Percentiles rank a stretch among this genome's conserved stretches.
These are phyloP conservation scores for Aspergillus bertholletiae DNA, from an alignment of 495 filamentous ascomycete genomes.

Conservation along the genomic window DNA sequence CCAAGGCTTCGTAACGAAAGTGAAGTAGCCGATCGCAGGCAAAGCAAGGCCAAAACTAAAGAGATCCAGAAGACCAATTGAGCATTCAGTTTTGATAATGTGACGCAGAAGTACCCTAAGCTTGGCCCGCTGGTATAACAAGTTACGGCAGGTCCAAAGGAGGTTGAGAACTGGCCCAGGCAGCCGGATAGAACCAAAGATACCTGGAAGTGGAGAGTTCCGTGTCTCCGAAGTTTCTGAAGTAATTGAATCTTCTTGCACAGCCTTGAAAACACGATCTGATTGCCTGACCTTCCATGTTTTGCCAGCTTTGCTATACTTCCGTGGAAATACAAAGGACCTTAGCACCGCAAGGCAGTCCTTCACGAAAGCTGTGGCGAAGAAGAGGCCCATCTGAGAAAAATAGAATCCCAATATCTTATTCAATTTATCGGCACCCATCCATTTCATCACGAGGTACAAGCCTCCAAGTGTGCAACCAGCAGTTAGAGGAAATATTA, in stretches of 20 bases:
- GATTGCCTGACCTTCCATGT: constrained; percentile 36
- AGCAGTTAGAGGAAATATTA: constrained; percentile 82
- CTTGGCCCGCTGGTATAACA: constrained; percentile 45
- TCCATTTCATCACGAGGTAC: constrained; percentile 86
- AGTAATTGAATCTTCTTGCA: constrained; percentile 2
- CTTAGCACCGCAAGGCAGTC: constrained; percentile 62
- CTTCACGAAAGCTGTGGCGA: constrained; percentile 63
- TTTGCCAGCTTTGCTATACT: constrained; percentile 34
- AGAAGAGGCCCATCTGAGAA: constrained; percentile 71
- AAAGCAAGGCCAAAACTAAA: constrained; percentile 59
- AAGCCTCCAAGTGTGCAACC: constrained; percentile 69
- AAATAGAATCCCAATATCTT: constrained; percentile 84
- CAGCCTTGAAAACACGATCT: constrained; percentile 25
- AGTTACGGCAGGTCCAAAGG: constrained; percentile 48
- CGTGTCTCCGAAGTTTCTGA: constrained; percentile 16
- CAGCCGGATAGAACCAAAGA: constrained; percentile 41
- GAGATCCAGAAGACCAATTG: constrained; percentile 52
- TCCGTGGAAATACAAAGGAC: constrained; percentile 69
- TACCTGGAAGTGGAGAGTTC: constrained; percentile 51
- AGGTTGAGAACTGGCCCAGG: constrained; percentile 22
- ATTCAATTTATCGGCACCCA: constrained; percentile 77
- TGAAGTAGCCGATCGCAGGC: constrained; percentile 60
- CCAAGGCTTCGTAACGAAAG: constrained; percentile 68
- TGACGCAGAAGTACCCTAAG: constrained; percentile 43
- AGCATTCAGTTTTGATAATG: constrained; percentile 38